A percentile compares a stretch with the other conserved stretches of the same genome.
phyloP scores from a whole-genome alignment of 2,329 filamentous ascomycete genomes.

The Dothistroma pini region DNA sequence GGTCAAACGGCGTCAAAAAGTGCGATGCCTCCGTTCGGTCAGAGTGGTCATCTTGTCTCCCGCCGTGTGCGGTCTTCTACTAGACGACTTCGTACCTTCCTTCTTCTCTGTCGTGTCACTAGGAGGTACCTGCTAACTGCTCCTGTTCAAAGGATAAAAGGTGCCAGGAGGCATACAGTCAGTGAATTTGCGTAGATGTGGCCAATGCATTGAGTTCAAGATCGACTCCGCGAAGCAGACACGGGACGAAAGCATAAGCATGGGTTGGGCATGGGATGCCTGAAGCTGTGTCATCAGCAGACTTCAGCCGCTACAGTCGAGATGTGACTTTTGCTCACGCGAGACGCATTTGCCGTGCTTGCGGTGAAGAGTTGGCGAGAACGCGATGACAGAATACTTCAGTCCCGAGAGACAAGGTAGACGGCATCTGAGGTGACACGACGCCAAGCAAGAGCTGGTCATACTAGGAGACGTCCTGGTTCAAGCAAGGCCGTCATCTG shows the following conservation, averaged over 20 bases:
- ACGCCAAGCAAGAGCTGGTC: neutral
- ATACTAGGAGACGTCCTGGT: neutral
- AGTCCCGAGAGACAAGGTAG: neutral
- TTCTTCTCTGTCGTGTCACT: neutral
- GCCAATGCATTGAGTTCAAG: neutral
- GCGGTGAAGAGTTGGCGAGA: neutral
- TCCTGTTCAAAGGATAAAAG: neutral
- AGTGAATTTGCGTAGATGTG: too few relatives aligned
- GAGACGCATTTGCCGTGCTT: neutral
- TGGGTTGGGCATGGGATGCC: too few relatives aligned
- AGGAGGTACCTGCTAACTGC: neutral
- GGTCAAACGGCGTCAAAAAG: neutral
- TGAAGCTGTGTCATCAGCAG: neutral
- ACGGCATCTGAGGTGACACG: neutral
- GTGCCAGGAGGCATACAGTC: neutral
- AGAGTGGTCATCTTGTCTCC: neutral
- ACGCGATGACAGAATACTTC: neutral
- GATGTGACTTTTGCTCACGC: neutral
- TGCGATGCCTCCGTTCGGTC: neutral
- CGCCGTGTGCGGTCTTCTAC: too few relatives aligned
- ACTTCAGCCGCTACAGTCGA: neutral
- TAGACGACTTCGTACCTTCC: neutral
- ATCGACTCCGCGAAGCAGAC: neutral
- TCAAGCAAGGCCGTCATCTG: neutral
- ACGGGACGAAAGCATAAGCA: neutral